These are phyloP conservation scores for Stagonosporopsis vannaccii DNA, from an alignment of 2,329 filamentous ascomycete species.

Conservation along the genomic window DNA sequence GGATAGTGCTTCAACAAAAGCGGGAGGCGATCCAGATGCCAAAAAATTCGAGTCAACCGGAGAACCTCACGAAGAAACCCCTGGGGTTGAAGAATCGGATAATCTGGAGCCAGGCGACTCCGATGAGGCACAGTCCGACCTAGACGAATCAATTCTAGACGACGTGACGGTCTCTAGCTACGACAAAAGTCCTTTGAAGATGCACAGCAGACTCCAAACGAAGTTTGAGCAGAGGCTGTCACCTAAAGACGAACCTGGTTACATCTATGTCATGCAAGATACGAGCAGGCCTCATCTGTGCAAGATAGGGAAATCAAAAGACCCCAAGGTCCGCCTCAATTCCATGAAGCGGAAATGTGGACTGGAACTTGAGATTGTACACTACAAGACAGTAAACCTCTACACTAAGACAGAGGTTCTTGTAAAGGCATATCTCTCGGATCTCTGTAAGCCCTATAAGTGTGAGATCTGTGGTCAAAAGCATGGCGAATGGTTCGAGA, in stretches of 20 bases:
- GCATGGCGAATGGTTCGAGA: conserved; percentile 9
- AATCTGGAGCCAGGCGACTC: background rate
- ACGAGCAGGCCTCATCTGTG: background rate
- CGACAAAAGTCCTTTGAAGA: background rate
- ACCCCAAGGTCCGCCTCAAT: background rate
- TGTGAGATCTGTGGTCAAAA: background rate
- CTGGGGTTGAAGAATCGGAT: background rate
- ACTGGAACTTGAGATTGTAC: background rate
- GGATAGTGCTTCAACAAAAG: too few species aligned
- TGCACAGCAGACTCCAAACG: background rate
- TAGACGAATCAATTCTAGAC: background rate
- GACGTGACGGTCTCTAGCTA: background rate
- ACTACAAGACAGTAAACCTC: background rate
- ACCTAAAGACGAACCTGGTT: background rate
- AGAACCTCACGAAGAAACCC: background rate
- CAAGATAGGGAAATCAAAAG: conserved; percentile 1
- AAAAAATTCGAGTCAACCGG: background rate
- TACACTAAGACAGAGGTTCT: conserved; percentile 3
- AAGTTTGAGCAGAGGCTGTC: background rate
- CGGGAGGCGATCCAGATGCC: background rate
- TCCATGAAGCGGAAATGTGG: background rate
- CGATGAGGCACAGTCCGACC: background rate
- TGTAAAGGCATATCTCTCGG: background rate
- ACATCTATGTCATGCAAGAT: background rate
- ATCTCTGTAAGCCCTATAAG: background rate